Base-by-base conservation (phyloP, 495 filamentous ascomycete species). In the Daldinia decipiens region DNA sequence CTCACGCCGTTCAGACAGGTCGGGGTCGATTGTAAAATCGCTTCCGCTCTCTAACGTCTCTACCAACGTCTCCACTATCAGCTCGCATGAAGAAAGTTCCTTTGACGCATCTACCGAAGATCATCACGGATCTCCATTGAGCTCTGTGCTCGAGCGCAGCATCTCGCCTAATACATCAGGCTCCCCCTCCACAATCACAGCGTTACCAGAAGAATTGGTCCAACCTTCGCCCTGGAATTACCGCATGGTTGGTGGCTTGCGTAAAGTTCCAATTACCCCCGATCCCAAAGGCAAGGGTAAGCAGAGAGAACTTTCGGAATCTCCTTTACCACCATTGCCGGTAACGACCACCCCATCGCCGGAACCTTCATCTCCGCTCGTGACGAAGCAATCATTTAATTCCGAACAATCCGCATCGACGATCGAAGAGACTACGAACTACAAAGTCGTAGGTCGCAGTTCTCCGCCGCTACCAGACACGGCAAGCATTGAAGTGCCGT, bases 241-340 rank as follows among this genome's bases (percentile, higher is more conserved):
- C 70, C 80, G 81, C 66, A 77, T 87, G 75, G 81, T 84, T 40
- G 84, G 85, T 74, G 85, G 85, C 59, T 74, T 87, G 56, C 84
- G 85, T 26, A 86, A 85, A 73, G 85, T 87, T 12, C 79, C 83
- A 19, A 78, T 79, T 24, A 85, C 83, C 26, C 81, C 83, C 31
- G 84, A 86, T 69, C 72, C 77, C 40, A 85, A 83, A 71, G 73
- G 77, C 12, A 85, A 82, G 73, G 77, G 76, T 47, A 78, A 78
- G 62, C 68, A 56, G 65, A 78, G 73, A 55, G 70, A 76, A 51
- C 15, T 74, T 38, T 52, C 74, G 55, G 65, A 76, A 45, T 61
- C 77, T n/a, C 52, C 76, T 59, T 79, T 83, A 32, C 76, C 83
- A 29, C 79, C 81, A 13, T 72, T 86, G 26, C 81, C 79, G 53